Conservation (phyloP, 2,329 filamentous ascomycete species). For the Penicillium frequentans region DNA sequence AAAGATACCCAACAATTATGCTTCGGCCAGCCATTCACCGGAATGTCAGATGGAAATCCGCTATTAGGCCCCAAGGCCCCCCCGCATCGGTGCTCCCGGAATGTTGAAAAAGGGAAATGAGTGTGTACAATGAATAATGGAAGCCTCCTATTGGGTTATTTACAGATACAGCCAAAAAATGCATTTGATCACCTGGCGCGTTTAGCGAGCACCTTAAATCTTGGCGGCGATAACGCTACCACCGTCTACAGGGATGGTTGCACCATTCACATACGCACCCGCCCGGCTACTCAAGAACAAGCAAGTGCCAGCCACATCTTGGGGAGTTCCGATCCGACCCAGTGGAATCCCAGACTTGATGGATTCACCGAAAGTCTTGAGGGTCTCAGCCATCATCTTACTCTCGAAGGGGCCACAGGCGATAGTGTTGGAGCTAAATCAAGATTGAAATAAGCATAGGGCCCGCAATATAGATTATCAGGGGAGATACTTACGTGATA, state of each 20-base stretch:
- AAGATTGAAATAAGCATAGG: neutral
- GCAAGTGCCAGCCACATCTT: constrained; percentile 71
- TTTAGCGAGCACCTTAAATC: constrained; percentile 28
- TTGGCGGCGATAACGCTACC: constrained; percentile 47
- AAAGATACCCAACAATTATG: neutral
- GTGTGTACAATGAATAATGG: neutral
- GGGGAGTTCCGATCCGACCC: constrained; percentile 64
- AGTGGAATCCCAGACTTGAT: constrained; percentile 61
- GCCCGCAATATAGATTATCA: neutral
- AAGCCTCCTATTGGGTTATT: constrained; percentile 1
- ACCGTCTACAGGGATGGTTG: constrained; percentile 63
- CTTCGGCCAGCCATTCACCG: constrained; percentile 5
- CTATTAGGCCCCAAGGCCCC: neutral
- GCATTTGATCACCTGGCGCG: constrained; percentile 1
- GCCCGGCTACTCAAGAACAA: constrained; percentile 68
- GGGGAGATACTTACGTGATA: constrained; percentile 51
- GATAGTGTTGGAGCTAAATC: constrained; percentile 59
- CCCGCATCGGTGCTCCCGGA: neutral
- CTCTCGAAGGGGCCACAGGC: constrained; percentile 67
- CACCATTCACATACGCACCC: constrained; percentile 66
- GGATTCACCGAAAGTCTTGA: constrained; percentile 51
- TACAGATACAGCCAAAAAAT: neutral
- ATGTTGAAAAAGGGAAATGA: neutral
- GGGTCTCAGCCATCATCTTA: constrained; percentile 56
- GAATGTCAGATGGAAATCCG: constrained; percentile 1